A percentile compares a stretch with the other conserved stretches of the same genome.
phyloP scores from a whole-genome alignment of 495 filamentous ascomycete species.

The Bathelium albidoporum region DNA sequence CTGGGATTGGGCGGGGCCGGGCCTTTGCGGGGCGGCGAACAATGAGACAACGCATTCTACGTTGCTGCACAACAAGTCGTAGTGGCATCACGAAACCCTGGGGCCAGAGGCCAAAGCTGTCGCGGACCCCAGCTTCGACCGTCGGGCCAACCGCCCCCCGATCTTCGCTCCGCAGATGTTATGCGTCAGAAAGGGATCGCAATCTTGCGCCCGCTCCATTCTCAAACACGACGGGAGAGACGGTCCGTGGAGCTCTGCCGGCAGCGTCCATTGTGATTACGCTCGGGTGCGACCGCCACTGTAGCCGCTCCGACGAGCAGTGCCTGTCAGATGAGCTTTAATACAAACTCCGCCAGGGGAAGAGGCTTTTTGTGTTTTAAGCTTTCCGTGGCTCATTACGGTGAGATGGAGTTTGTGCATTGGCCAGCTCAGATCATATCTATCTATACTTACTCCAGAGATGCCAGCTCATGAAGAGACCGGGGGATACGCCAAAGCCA shows the following conservation, averaged over 20 bases:
- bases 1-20: too few relatives aligned
- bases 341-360: too few relatives aligned
- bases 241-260: not conserved
- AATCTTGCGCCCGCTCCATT: not conserved
- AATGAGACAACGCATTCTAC: not conserved
- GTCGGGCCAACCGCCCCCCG: not conserved
- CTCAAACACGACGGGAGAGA: not conserved
- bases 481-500: not conserved
- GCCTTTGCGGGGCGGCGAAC: too few relatives aligned
- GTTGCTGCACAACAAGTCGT: not conserved
- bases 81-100: not conserved
- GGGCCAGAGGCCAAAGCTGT: not conserved
- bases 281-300: not conserved
- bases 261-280: not conserved
- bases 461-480: not conserved
- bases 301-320: not conserved
- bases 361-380: not conserved
- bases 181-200: not conserved
- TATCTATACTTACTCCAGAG: too few relatives aligned
- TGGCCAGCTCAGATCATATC: not conserved
- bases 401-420: not conserved
- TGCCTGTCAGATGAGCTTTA: too few relatives aligned
- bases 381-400: not conserved
- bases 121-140: not conserved
- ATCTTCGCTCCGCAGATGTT: conserved; percentile 6